These are phyloP conservation scores for Calonectria naviculata DNA, from an alignment of 2,329 filamentous ascomycete species.

Conservation along the genomic window DNA sequence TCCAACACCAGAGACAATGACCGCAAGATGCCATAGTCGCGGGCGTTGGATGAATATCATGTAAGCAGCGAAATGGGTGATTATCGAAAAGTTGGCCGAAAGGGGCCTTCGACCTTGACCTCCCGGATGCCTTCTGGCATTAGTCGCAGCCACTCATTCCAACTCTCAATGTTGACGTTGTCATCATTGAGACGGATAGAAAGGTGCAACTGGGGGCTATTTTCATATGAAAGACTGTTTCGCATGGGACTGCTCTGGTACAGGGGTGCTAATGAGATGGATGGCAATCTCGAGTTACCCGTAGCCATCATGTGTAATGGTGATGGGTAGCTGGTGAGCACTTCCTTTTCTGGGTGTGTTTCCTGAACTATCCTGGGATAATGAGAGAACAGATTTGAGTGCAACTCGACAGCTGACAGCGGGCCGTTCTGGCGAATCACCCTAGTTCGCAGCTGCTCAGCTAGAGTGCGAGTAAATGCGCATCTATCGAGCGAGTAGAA, in stretches of 20 bases:
- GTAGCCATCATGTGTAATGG: constrained; percentile 68
- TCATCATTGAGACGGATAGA: constrained; percentile 64
- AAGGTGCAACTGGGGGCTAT: constrained; percentile 61
- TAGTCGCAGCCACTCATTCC: constrained; percentile 68
- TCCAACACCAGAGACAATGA: neutral
- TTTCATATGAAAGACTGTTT: constrained; percentile 53
- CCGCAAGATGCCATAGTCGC: neutral
- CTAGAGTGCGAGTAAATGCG: constrained; percentile 63
- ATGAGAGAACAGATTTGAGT: constrained; percentile 62
- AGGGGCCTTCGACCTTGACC: constrained; percentile 65
- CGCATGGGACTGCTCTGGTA: constrained; percentile 53
- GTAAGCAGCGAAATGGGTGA: neutral
- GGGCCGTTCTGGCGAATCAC: constrained; percentile 54
- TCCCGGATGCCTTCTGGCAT: constrained; percentile 68
- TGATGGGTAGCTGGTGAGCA: constrained; percentile 61
- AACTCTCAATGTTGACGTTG: constrained; percentile 62
- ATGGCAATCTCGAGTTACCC: constrained; percentile 64
- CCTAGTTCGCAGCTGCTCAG: constrained; percentile 61
- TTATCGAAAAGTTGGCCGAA: constrained; percentile 43
- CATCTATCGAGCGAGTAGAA: constrained; percentile 58
- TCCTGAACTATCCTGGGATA: constrained; percentile 66
- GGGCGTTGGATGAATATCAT: neutral
- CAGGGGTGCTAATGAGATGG: constrained; percentile 65
- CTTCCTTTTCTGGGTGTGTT: constrained; percentile 58
- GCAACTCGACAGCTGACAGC: constrained; percentile 64